phyloP scores from a whole-genome alignment of 176 grass and related monocot species.

The Oryza punctata region DNA sequence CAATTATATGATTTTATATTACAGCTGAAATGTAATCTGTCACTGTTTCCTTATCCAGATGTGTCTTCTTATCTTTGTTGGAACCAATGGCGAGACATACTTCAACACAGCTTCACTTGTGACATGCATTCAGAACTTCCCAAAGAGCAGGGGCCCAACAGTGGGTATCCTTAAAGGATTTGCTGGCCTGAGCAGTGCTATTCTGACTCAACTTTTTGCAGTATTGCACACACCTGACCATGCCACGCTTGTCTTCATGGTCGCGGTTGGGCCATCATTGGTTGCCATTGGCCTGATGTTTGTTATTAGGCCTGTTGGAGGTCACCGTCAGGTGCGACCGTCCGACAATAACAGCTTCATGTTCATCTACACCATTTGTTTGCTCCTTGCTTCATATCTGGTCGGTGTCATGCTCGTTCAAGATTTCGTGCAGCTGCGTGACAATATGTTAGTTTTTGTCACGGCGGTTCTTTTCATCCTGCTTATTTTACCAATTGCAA shows the following conservation, averaged over 20 bases:
- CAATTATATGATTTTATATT: constrained; percentile 23
- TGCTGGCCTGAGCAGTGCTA: constrained; percentile 81
- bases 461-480: constrained; percentile 70
- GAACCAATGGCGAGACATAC: constrained; percentile 89
- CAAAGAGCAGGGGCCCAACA: constrained; percentile 79
- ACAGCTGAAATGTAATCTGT: constrained; percentile 12
- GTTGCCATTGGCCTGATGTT: constrained; percentile 84
- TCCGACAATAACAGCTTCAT: constrained; percentile 82
- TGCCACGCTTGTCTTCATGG: constrained; percentile 75
- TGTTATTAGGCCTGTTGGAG: constrained; percentile 81
- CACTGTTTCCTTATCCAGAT: constrained; percentile 54
- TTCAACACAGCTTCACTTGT: constrained; percentile 88
- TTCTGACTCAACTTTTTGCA: constrained; percentile 76
- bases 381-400: constrained; percentile 87
- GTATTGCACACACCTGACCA: constrained; percentile 77
- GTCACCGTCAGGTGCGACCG: constrained; percentile 70
- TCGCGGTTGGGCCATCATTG: constrained; percentile 75
- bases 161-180: constrained; percentile 95
- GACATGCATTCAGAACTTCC: constrained; percentile 93
- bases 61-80: constrained; percentile 81
- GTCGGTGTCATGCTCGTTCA: constrained; percentile 87
- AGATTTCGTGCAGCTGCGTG: constrained; percentile 62
- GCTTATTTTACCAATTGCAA: constrained; percentile 52
- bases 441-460: constrained; percentile 41
- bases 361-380: constrained; percentile 79